Evolutionary conservation across 1,284 basidiomycete genomes (phyloP).

Genomic region (Cryptococcus floricola): DNA sequence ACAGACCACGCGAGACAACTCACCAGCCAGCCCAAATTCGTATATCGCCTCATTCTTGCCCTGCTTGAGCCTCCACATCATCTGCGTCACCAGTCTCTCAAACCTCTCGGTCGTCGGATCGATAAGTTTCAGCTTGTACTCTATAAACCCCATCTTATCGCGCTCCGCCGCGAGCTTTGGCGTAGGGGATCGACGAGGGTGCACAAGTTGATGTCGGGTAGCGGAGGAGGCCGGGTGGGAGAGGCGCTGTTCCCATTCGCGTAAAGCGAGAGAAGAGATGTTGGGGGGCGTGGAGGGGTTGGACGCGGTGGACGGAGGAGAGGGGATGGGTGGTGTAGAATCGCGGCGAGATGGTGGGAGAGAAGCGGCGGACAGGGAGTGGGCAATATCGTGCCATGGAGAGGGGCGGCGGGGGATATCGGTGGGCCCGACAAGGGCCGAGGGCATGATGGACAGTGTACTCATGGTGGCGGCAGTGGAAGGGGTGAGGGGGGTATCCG

Average conservation of each 20-base stretch:
- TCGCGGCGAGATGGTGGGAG: slow-evolving; percentile 16
- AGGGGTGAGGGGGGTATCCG: no score
- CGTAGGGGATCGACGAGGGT: slow-evolving; percentile 7
- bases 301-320: slow-evolving; percentile 2
- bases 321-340: slow-evolving; percentile 7
- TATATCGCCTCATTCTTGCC: slow-evolving; percentile 89
- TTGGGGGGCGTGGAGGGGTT: neutral
- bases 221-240: slow-evolving; percentile 25
- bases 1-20: slow-evolving; percentile 12
- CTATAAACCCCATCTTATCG: slow-evolving; percentile 49
- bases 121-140: slow-evolving; percentile 50
- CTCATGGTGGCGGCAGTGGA: neutral
- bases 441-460: neutral
- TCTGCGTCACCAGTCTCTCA: slow-evolving; percentile 72
- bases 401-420: slow-evolving; percentile 35
- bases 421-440: slow-evolving; percentile 3
- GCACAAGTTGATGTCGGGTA: slow-evolving; percentile 33
- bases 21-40: slow-evolving; percentile 70
- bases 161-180: slow-evolving; percentile 44
- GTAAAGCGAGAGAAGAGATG: slow-evolving; percentile 31
- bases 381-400: slow-evolving; percentile 45
- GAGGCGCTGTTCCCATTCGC: slow-evolving; percentile 39
- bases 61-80: slow-evolving; percentile 90
- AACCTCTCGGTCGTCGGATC: slow-evolving; percentile 49
- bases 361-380: slow-evolving; percentile 34